A percentile compares a stretch with the other conserved stretches of the same genome.
These are phyloP conservation scores for Firmiana major DNA, from an alignment of 345 rosid species.

Conservation along the genomic window DNA sequence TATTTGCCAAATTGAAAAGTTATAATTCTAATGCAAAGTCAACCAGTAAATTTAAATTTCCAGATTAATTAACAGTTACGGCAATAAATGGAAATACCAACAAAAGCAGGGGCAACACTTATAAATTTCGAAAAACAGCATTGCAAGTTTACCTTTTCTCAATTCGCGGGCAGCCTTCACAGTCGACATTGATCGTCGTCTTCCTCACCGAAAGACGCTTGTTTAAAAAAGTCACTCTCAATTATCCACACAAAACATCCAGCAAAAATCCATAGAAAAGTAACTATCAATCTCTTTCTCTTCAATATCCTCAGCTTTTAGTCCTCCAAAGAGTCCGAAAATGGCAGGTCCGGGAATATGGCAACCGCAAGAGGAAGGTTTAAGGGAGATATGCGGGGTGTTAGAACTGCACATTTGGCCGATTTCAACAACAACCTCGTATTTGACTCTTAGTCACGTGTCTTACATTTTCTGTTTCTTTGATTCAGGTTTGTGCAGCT, in stretches of 20 bases:
- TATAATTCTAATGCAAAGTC: too few species aligned
- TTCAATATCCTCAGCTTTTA: neutral
- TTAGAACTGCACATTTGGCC: conserved; percentile 84
- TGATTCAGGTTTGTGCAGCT: too few species aligned
- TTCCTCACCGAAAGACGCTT: neutral
- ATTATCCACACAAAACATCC: neutral
- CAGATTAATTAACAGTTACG: too few species aligned
- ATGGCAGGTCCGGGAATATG: conserved; percentile 26
- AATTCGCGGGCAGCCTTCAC: neutral
- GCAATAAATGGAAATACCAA: neutral
- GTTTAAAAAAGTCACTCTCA: neutral
- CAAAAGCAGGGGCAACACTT: neutral
- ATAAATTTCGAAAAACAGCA: neutral
- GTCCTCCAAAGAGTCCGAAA: neutral
- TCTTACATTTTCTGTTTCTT: too few species aligned
- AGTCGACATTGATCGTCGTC: neutral
- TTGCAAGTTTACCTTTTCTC: neutral
- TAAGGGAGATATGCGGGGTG: conserved; percentile 71
- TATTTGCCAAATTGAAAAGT: too few species aligned
- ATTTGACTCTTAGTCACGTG: too few species aligned
- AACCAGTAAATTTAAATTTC: too few species aligned
- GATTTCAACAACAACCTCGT: conserved; percentile 92
- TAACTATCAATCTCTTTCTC: neutral
- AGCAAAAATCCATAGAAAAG: neutral
- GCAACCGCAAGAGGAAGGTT: conserved; percentile 90